These are phyloP conservation scores for Cercospora brassicicola DNA, from an alignment of 2,329 filamentous ascomycete genomes.

Conservation along the genomic window DNA sequence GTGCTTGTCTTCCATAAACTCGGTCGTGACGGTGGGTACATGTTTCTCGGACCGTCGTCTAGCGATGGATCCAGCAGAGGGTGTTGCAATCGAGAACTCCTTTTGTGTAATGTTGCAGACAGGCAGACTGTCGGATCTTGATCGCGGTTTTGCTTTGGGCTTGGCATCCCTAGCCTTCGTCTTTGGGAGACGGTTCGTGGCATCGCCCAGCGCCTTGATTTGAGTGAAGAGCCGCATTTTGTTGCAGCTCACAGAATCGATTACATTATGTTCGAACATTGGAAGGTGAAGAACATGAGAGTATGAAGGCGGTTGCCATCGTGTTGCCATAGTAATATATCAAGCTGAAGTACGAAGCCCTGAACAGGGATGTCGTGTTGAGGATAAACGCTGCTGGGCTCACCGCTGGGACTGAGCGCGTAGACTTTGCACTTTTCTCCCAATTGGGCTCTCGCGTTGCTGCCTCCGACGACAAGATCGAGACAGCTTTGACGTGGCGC, in stretches of 20 bases:
- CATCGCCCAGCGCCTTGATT: constrained; percentile 6
- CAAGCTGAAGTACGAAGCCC: neutral
- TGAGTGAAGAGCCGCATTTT: constrained; percentile 12
- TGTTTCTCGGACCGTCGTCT: constrained; percentile 10
- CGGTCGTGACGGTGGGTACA: neutral
- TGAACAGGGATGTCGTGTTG: constrained; percentile 12
- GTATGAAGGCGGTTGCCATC: neutral
- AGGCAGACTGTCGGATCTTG: neutral
- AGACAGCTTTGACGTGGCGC: constrained; percentile 10
- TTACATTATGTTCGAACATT: constrained; percentile 6
- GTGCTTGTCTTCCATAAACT: neutral
- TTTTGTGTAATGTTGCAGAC: constrained; percentile 14
- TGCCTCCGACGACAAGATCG: neutral
- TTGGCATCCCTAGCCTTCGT: neutral
- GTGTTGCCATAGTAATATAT: constrained; percentile 14
- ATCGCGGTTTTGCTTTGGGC: neutral
- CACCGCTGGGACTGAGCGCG: constrained; percentile 5
- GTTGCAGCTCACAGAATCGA: neutral
- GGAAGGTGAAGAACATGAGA: neutral
- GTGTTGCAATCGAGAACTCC: constrained; percentile 8
- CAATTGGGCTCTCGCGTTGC: constrained; percentile 12
- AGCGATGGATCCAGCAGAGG: constrained; percentile 13
- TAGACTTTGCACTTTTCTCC: constrained; percentile 9
- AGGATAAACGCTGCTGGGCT: neutral
- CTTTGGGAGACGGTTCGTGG: constrained; percentile 1